Evolutionary conservation across 1,284 basidiomycete genomes (phyloP).

Genomic region (Testicularia cyperi): DNA sequence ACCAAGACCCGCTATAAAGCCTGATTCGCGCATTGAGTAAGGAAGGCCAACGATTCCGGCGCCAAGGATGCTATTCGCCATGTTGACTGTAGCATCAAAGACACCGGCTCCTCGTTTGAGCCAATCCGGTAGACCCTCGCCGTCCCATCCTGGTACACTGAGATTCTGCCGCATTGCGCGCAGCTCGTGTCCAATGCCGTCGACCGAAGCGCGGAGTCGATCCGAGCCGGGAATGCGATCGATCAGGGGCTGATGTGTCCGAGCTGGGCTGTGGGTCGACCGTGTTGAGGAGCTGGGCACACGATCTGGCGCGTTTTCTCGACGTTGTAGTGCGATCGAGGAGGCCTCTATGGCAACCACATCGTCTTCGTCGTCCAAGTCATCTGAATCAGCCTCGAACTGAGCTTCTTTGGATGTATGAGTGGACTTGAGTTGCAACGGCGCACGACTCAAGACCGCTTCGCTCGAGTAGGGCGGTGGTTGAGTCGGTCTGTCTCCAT

Average conservation of each 20-base stretch:
- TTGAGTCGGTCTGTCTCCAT: no score
- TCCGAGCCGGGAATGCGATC: constrained; percentile 20
- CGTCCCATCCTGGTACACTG: constrained; percentile 62
- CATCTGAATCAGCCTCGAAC: constrained; percentile 60
- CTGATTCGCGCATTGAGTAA: constrained; percentile 87
- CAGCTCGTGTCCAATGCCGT: constrained; percentile 42
- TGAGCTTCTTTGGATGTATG: constrained; percentile 57
- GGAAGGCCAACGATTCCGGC: constrained; percentile 75
- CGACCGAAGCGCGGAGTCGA: constrained; percentile 38
- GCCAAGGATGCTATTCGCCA: constrained; percentile 95
- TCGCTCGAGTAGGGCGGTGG: constrained; percentile 11
- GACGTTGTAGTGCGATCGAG: constrained; percentile 19
- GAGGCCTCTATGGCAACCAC: constrained; percentile 28
- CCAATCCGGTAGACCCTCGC: constrained; percentile 61
- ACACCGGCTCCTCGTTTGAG: constrained; percentile 70
- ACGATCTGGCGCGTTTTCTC: not conserved
- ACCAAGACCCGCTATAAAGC: constrained; percentile 81
- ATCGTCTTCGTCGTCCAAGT: constrained; percentile 36
- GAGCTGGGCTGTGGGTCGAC: not conserved
- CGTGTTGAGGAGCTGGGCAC: not conserved
- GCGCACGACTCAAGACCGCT: constrained; percentile 5
- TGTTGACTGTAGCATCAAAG: constrained; percentile 82
- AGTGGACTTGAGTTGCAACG: constrained; percentile 46
- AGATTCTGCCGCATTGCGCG: constrained; percentile 40
- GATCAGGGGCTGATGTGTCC: constrained; percentile 11